These are phyloP conservation scores for Ceratocystiopsis sp. DNA, from an alignment of 2,329 filamentous ascomycete species.

Conservation along the genomic window DNA sequence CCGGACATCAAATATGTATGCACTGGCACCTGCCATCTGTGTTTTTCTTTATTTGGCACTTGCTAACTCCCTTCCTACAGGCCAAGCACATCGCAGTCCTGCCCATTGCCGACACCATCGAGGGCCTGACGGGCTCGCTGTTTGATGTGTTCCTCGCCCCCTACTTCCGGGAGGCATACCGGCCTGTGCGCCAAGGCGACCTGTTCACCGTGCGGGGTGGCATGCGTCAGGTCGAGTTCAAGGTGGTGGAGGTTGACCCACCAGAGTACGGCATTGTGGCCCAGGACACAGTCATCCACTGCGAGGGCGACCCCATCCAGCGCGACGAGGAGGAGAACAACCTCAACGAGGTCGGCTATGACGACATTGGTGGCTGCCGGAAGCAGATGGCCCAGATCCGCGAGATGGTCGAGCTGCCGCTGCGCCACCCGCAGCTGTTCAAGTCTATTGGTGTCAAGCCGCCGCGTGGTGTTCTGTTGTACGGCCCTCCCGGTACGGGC, in stretches of 20 bases:
- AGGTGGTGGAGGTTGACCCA: conserved; percentile 96
- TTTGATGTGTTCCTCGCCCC: conserved; percentile 99
- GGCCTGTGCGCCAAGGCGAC: conserved; percentile 91
- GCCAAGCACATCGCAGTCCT: conserved; percentile 98
- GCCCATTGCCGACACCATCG: conserved; percentile 93
- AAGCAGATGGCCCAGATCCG: conserved; percentile 99
- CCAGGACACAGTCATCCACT: conserved; percentile 97
- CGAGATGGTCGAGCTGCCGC: conserved; percentile 91
- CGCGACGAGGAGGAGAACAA: conserved; percentile 99
- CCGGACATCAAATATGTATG: conserved; percentile 99
- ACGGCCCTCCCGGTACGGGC: conserved; percentile 93
- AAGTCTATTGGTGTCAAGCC: conserved; percentile 99
- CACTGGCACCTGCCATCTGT: conserved; percentile 10
- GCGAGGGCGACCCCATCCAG: conserved; percentile 89
- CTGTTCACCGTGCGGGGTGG: conserved; percentile 93
- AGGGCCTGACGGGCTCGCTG: conserved; percentile 90
- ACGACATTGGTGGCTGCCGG: conserved; percentile 96
- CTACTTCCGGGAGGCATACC: conserved; percentile 98
- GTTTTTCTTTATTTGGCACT: background rate
- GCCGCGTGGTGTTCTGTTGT: conserved; percentile 91
- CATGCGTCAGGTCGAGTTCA: conserved; percentile 99
- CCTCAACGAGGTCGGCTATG: conserved; percentile 96
- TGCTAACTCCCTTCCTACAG: conserved; percentile 24
- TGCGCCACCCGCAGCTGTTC: conserved; percentile 96
- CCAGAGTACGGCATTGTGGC: conserved; percentile 98